phyloP scores from a whole-genome alignment of 257 asterid genomes.

The Anisodus acutangulus region DNA sequence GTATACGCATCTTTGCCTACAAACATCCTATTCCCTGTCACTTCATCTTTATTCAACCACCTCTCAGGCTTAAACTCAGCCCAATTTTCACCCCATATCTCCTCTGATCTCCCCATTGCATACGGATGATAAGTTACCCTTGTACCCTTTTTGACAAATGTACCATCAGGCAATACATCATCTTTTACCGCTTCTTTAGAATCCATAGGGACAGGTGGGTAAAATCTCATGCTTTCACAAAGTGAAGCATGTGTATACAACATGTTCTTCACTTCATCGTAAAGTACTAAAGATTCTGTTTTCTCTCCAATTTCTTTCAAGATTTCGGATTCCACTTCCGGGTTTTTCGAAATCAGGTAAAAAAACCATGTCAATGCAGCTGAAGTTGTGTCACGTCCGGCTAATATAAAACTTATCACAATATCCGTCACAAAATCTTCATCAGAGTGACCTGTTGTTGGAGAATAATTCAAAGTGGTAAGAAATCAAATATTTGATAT shows the following conservation, averaged over 20 bases:
- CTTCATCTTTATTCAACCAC: constrained; percentile 34
- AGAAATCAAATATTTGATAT: too few relatives aligned
- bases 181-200: constrained; percentile 39
- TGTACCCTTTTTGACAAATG: constrained; percentile 29
- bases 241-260: constrained; percentile 56
- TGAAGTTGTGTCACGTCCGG: constrained; percentile 55
- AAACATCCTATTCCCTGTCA: constrained; percentile 29
- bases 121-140: constrained; percentile 35
- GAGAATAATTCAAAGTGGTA: too few relatives aligned
- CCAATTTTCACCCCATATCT: constrained; percentile 32
- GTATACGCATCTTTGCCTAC: constrained; percentile 26
- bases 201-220: constrained; percentile 59
- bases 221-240: constrained; percentile 58
- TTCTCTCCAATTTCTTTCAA: constrained; percentile 41
- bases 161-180: constrained; percentile 56
- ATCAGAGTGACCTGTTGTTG: constrained; percentile 28
- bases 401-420: constrained; percentile 51
- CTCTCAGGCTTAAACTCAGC: constrained; percentile 37
- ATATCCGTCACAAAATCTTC: constrained; percentile 48
- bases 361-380: constrained; percentile 58
- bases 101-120: constrained; percentile 39
- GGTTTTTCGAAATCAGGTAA: constrained; percentile 45
- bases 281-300: constrained; percentile 26
- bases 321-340: constrained; percentile 41
- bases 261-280: constrained; percentile 59